Evolutionary conservation across 306 rosid genomes (phyloP).

Genomic region (Arachis stenosperma): DNA sequence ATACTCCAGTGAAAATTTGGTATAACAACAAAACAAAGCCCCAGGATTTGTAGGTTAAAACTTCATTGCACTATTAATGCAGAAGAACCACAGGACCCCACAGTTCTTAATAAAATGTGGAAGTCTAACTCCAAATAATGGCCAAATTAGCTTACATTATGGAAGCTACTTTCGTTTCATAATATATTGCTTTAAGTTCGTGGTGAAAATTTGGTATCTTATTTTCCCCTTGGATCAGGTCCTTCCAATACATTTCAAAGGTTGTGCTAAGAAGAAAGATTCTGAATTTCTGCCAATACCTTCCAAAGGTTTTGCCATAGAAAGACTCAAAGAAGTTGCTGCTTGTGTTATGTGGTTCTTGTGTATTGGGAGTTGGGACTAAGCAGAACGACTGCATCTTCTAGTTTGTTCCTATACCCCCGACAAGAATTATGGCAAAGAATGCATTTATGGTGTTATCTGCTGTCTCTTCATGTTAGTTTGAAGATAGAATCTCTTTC

Average conservation of each 20-base stretch:
- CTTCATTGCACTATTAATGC: too few relatives aligned
- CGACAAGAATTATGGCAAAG: background rate
- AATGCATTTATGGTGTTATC: background rate
- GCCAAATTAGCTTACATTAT: too few relatives aligned
- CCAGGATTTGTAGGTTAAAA: too few relatives aligned
- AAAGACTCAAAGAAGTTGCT: slow-evolving; percentile 1
- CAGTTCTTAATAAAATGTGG: too few relatives aligned
- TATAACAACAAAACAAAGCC: too few relatives aligned
- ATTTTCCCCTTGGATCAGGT: too few relatives aligned
- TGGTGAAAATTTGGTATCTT: too few relatives aligned
- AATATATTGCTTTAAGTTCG: too few relatives aligned
- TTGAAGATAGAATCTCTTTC: background rate
- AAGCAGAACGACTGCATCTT: slow-evolving; percentile 9
- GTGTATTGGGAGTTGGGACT: background rate
- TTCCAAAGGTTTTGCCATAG: background rate
- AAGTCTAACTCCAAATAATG: too few relatives aligned
- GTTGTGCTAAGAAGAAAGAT: background rate
- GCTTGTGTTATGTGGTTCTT: slow-evolving; percentile 2
- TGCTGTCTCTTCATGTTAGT: background rate
- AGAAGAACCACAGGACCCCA: too few relatives aligned
- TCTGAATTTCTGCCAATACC: background rate
- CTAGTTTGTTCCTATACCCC: slow-evolving; percentile 7
- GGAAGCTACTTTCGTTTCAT: too few relatives aligned
- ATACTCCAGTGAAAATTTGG: too few relatives aligned
- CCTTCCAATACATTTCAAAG: background rate